phyloP scores from a whole-genome alignment of 2,329 filamentous ascomycete genomes.

The Verticillium alfalfae region DNA sequence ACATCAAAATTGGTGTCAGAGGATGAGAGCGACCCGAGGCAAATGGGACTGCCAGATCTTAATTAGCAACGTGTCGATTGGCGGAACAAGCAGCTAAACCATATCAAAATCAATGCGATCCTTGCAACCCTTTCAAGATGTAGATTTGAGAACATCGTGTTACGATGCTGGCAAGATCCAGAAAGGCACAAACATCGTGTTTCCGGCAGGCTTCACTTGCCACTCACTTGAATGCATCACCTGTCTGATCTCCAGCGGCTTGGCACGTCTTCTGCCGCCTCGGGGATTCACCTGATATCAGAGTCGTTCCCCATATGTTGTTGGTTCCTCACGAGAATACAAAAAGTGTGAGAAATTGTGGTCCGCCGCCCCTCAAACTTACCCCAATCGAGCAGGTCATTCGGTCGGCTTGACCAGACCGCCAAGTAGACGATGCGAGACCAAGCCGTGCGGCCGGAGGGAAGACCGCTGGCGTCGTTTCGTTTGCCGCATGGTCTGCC shows the following conservation, averaged over 20 bases:
- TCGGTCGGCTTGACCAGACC: not conserved
- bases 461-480: not conserved
- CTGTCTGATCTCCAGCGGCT: not conserved
- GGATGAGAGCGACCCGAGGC: conserved; percentile 23
- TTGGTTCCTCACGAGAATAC: not conserved
- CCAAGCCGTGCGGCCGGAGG: not conserved
- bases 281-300: not conserved
- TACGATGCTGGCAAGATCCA: not conserved
- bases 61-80: not conserved
- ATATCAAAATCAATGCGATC: not conserved
- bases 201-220: no score
- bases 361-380: not conserved
- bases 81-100: not conserved
- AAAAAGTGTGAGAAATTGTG: not conserved
- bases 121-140: not conserved
- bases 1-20: not conserved
- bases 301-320: not conserved
- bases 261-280: not conserved
- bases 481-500: not conserved
- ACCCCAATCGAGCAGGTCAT: not conserved
- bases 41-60: conserved; percentile 20
- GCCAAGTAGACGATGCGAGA: not conserved
- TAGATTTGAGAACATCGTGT: not conserved
- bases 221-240: not conserved
- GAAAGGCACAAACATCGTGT: no score